Base-by-base conservation (phyloP, 2,329 filamentous ascomycete species). In the Fusarium austroafricanum region DNA sequence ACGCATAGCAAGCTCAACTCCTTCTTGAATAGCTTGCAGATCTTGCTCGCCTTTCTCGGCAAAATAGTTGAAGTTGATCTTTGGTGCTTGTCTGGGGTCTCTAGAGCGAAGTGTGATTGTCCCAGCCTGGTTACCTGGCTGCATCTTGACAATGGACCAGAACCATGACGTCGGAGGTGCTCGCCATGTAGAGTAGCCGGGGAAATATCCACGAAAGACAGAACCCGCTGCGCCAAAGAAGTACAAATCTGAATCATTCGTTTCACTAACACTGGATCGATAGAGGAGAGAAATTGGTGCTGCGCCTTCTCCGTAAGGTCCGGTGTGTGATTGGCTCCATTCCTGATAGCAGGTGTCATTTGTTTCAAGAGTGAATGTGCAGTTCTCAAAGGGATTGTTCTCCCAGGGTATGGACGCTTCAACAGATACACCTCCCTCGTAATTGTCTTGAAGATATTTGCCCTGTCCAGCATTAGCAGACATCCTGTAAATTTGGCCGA, bases 41-140 rank as follows among this genome's bases (percentile, higher is more conserved):
- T 71, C 65, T 0, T 56, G 39, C 2, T 61, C 61, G 6, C 58
- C 61, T 3, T 60, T 40, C 23, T 69, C 54, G 2, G 83, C 79
- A 78, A 87, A 89, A 74, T 83, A 89, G 75, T 88, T 86, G 80
- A 89, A 90, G 53, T 81, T 80, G 67, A 92, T 90, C 10, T 84
- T 76, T 0, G 90, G 90, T 0, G 83, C 80, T 57, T 91, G 89
- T 3, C 86, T 83, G 0, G 90, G 89, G 70, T 92, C 85, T 0
- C 83, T 77, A 0, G 86, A 89, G 11, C 81, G 81, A 8, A 93
- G 83, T 1, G 76, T 84, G 6, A 93, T 88, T 1, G 83, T 85
- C 14, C 90, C 90, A 8, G 84, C 84, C 2, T 74, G 78, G 54
- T 92, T 91, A 39, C 86, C 84, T 0, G 88, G 83, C 72, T 90